Conservation (phyloP, 2,329 filamentous ascomycete genomes). For the Colletotrichum limetticola region DNA sequence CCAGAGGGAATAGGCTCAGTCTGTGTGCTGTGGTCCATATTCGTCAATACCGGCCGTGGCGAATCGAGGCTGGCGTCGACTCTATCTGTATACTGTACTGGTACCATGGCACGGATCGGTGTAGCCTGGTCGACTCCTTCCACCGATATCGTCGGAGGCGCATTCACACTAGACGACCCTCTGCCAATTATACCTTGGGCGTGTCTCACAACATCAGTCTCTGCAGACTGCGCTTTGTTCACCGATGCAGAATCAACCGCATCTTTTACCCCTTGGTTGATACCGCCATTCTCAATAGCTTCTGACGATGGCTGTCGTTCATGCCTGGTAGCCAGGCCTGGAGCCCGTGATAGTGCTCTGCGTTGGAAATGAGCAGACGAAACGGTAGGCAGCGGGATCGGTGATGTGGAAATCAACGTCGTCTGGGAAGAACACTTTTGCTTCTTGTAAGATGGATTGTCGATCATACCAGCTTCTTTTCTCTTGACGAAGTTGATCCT, state of each 20-base stretch:
- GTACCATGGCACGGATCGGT: background rate
- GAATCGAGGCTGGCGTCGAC: no score
- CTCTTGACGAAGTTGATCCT: background rate
- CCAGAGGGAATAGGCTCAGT: background rate
- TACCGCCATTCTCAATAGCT: background rate
- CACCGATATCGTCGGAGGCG: background rate
- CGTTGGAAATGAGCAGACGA: background rate
- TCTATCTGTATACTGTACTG: background rate
- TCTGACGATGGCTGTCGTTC: no score
- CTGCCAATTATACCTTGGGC: background rate
- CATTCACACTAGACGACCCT: background rate
- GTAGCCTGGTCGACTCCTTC: background rate
- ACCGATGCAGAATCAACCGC: background rate
- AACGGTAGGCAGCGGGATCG: background rate
- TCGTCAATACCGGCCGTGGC: no score
- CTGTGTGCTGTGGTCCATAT: background rate
- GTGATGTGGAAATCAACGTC: background rate
- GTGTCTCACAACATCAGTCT: background rate
- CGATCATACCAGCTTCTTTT: background rate
- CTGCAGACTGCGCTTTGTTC: background rate
- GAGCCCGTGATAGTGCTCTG: background rate
- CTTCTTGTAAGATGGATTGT: background rate
- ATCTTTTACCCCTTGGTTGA: background rate
- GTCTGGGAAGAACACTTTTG: background rate
- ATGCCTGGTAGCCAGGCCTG: background rate